Evolutionary conservation across 768 basidiomycete genomes (phyloP).

Genomic region (Cytidiella melzeri): DNA sequence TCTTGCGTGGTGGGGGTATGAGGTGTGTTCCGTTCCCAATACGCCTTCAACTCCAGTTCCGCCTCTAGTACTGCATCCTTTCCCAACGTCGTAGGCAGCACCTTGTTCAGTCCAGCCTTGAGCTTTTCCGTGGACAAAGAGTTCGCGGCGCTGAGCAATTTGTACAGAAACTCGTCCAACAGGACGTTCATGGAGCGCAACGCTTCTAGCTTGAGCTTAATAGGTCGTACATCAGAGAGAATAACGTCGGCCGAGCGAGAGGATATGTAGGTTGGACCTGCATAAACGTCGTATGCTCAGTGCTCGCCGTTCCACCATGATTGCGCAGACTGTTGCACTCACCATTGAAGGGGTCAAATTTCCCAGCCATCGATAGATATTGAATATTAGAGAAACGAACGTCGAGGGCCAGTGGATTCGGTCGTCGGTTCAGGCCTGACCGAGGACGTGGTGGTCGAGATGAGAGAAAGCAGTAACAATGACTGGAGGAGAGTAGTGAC

Average conservation of each 20-base stretch:
- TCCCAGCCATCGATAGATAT: conserved; percentile 9
- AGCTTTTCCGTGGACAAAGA: conserved; percentile 72
- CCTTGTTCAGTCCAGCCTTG: conserved; percentile 61
- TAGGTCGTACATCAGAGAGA: conserved; percentile 90
- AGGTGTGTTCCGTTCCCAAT: conserved; percentile 69
- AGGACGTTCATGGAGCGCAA: conserved; percentile 73
- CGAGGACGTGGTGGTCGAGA: not conserved
- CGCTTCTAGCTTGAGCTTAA: conserved; percentile 74
- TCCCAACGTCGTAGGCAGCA: conserved; percentile 76
- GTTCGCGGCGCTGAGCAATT: conserved; percentile 56
- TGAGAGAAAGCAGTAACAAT: not conserved
- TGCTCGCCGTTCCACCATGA: not conserved
- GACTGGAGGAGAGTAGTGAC: not conserved
- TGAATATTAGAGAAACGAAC: not conserved
- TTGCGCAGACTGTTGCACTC: not conserved
- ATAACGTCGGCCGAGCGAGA: conserved; percentile 83
- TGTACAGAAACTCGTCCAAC: conserved; percentile 80
- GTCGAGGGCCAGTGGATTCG: too few species aligned
- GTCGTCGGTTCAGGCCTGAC: not conserved
- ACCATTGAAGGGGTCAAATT: conserved; percentile 9
- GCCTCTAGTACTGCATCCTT: conserved; percentile 92
- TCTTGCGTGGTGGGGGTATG: conserved; percentile 31
- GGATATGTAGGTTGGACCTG: conserved; percentile 72
- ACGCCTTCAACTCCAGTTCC: conserved; percentile 85
- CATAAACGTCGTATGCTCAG: not conserved